phyloP scores from a whole-genome alignment of 2,329 filamentous ascomycete genomes.

The Calonectria montana region DNA sequence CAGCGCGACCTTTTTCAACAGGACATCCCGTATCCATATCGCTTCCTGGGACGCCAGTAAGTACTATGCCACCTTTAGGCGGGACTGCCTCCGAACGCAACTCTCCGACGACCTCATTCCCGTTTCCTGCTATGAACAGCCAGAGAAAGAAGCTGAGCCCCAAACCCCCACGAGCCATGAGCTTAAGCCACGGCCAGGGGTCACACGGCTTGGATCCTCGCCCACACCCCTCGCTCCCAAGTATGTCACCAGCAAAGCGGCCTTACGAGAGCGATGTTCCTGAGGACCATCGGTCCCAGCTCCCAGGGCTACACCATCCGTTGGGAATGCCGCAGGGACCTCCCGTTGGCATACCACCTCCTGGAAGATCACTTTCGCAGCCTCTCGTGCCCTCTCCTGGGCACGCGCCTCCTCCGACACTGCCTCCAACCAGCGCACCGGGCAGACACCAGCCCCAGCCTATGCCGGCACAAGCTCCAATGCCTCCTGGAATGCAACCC shows the following conservation, averaged over 20 bases:
- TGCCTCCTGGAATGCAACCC: slow-evolving; percentile 34
- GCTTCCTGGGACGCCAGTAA: slow-evolving; percentile 48
- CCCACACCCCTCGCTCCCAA: slow-evolving; percentile 31
- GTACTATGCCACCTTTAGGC: slow-evolving; percentile 41
- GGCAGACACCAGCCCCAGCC: slow-evolving; percentile 30
- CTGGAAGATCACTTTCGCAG: slow-evolving; percentile 52
- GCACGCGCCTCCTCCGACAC: slow-evolving; percentile 39
- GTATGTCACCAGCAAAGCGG: slow-evolving; percentile 46
- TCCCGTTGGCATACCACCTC: slow-evolving; percentile 37
- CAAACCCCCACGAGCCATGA: slow-evolving; percentile 43
- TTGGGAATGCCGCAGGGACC: slow-evolving; percentile 37
- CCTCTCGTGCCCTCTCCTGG: slow-evolving; percentile 42
- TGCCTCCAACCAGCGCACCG: slow-evolving; percentile 34
- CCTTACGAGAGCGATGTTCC: slow-evolving; percentile 44
- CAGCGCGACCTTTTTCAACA: slow-evolving; percentile 39
- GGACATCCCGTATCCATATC: slow-evolving; percentile 47
- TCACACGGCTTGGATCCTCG: slow-evolving; percentile 40
- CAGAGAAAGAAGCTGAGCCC: slow-evolving; percentile 48
- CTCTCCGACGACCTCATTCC: slow-evolving; percentile 46
- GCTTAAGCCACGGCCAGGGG: slow-evolving; percentile 39
- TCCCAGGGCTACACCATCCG: slow-evolving; percentile 40
- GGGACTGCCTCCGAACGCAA: slow-evolving; percentile 46
- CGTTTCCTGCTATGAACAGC: slow-evolving; percentile 45
- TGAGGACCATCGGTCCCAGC: slow-evolving; percentile 42
- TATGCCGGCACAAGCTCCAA: slow-evolving; percentile 33